Evolutionary conservation across 2,329 filamentous ascomycete genomes (phyloP), one percentile per base, ranked within the genome.

Genomic region (Cryoendolithus antarcticus): DNA sequence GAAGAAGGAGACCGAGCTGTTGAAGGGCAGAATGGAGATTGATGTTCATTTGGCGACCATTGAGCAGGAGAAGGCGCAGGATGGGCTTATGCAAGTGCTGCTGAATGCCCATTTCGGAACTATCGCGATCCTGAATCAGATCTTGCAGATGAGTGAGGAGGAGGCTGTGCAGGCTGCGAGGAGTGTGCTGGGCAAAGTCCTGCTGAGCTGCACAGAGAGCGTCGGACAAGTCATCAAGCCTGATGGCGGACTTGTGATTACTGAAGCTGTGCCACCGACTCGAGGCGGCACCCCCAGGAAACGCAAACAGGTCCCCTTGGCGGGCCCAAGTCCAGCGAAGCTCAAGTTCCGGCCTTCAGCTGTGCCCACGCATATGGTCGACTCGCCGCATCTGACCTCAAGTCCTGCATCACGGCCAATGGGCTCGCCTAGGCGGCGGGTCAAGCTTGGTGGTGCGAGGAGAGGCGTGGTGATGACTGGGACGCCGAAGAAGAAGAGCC

Each of bases 71-170:
- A 89, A 81, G 63, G 70, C 73, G 19, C 82, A 80, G 9, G 86
- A 95, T 56, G 76, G 74, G 11, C 75, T 83, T 48, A 71, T 94
- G 53, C 88, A 95, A 60, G 74, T 84, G 36, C 71, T 98, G 39
- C 73, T 96, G 8, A 80, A 82, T 38, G 85, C 89, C 9, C 89
- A 96, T 53, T 93, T 98, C 50, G 88, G 95, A 53, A 89, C 88
- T 2, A 74, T 96, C 44, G 70, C 84, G 4, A 85, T 86, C 1
- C 74, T 98, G 39, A 77, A 81, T 39, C 82, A 85, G 48, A 84
- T 91, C 15, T 74, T 89, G 50, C 69, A 74, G 30, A 86, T 96
- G 78, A 80, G 73, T 42, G 85, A 93, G 57, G 76, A 81, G 28
- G 81, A 93, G 45, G 91, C 89, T 1, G 73, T 95, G 2, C 69